These are phyloP conservation scores for Aspergillus spinulosporus DNA, from an alignment of 2,329 filamentous ascomycete species.

Conservation along the genomic window DNA sequence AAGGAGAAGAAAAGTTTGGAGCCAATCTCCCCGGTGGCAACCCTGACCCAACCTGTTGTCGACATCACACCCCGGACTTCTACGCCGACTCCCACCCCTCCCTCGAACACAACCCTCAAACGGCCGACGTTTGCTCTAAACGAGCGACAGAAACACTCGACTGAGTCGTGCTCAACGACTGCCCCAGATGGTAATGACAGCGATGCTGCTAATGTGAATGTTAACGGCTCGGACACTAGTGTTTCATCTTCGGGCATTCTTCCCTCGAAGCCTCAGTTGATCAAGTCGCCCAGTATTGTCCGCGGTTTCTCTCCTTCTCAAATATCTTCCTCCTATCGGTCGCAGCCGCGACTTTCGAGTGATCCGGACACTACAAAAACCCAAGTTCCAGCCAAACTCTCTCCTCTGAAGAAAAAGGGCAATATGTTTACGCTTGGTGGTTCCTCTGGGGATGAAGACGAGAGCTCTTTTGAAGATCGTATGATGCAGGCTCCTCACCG, in stretches of 20 bases:
- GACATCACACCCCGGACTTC: conserved; percentile 48
- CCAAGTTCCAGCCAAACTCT: conserved; percentile 62
- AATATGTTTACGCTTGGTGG: conserved; percentile 72
- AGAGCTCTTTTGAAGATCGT: conserved; percentile 68
- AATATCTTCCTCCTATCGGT: conserved; percentile 67
- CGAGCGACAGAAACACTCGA: conserved; percentile 45
- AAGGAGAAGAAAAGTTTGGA: conserved; percentile 75
- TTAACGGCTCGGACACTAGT: conserved; percentile 60
- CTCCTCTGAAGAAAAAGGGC: conserved; percentile 63
- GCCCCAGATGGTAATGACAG: conserved; percentile 47
- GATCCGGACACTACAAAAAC: conserved; percentile 53
- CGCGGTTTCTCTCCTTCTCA: conserved; percentile 82
- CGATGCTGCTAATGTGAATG: conserved; percentile 42
- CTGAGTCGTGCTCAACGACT: conserved; percentile 63
- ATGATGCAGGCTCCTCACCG: conserved; percentile 55
- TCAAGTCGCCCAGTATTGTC: conserved; percentile 68
- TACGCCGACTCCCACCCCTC: conserved; percentile 43
- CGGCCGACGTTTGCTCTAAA: conserved; percentile 33
- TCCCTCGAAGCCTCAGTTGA: conserved; percentile 49
- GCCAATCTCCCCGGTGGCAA: conserved; percentile 53
- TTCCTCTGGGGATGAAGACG: conserved; percentile 81
- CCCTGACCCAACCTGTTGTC: conserved; percentile 41
- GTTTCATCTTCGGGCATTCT: conserved; percentile 55
- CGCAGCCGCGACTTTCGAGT: conserved; percentile 55
- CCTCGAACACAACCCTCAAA: conserved; percentile 29